Base-by-base conservation (phyloP, 768 basidiomycete genomes). In the Daedaleopsis sinensis region DNA sequence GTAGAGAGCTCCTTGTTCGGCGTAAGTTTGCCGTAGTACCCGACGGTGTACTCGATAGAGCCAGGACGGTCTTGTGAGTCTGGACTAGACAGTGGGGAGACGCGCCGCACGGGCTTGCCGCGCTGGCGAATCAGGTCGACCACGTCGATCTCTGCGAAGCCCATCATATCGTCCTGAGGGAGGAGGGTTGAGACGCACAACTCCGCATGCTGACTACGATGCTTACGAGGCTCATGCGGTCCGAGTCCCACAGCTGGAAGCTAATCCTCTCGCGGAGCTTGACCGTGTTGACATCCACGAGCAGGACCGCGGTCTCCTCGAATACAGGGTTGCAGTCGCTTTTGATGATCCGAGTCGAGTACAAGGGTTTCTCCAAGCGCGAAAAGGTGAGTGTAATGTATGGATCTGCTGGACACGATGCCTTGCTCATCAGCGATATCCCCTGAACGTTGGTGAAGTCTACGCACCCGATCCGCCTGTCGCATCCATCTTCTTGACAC, bases 181-280 rank as follows among this genome's bases (percentile, higher is more conserved):
- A 47, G 19, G 15, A 15, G 27, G 39, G 5, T 32, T 19, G n/a
- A 36, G 13, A 24, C 35, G 44, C 11, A 42, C 13, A 42, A 42
- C 27, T 42, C 39, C 18, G 39, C 2, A n/a, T n/a, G n/a, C n/a
- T n/a, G 3, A 47, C 18, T 27, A n/a, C 12, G 21, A 13, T 0
- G 63, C 72, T 19, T 56, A 72, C 72, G 12, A 70, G 67, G 48
- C 69, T 74, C 61, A 67, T 67, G 8, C 72, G 70, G 78, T 90
- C 89, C 10, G 85, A 87, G 68, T 92, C 90, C 88, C 88, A 91
- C 2, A 91, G 73, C 77, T 89, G 88, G 21, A 87, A 72, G 21
- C 79, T 79, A 19, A 90, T 72, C 55, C 77, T 77, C 72, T 93
- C 91, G 59, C 86, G 80, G 0, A 86, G 81, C 66, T 90, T 84